phyloP scores from a whole-genome alignment of 768 basidiomycete species.

The Leccinellum luteum region DNA sequence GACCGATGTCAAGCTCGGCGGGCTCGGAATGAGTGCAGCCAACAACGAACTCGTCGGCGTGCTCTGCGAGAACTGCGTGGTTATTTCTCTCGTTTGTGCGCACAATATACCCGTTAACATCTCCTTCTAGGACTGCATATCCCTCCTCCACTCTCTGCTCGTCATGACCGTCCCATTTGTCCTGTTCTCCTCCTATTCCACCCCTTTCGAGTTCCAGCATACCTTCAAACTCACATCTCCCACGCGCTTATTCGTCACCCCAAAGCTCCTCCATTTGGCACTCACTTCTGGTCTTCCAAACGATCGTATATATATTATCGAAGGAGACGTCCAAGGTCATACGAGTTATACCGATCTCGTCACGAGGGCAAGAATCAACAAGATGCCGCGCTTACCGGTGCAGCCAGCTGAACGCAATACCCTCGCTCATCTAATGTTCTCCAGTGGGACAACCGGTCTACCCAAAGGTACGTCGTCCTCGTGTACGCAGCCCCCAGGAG shows the following conservation, averaged over 20 bases:
- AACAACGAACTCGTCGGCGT: slow-evolving; percentile 64
- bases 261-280: slow-evolving; percentile 42
- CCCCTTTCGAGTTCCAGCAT: slow-evolving; percentile 54
- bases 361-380: slow-evolving; percentile 34
- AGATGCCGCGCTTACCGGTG: slow-evolving; percentile 40
- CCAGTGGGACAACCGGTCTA: slow-evolving; percentile 74
- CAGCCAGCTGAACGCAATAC: slow-evolving; percentile 49
- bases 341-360: slow-evolving; percentile 47
- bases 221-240: slow-evolving; percentile 45
- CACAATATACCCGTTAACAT: not conserved
- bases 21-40: slow-evolving; percentile 48
- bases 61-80: slow-evolving; percentile 66
- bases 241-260: slow-evolving; percentile 54
- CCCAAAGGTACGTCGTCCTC: slow-evolving; percentile 57
- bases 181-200: slow-evolving; percentile 53
- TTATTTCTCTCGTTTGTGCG: slow-evolving; percentile 23
- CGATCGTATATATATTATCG: slow-evolving; percentile 48
- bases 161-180: slow-evolving; percentile 50
- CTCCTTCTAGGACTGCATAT: slow-evolving; percentile 48
- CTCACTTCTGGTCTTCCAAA: slow-evolving; percentile 36
- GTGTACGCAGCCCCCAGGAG: not conserved
- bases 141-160: slow-evolving; percentile 49
- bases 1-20: slow-evolving; percentile 45
- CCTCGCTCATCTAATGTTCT: slow-evolving; percentile 69
- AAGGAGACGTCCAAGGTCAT: slow-evolving; percentile 40